A percentile compares a stretch with the other conserved stretches of the same genome.
Conservation (phyloP, 768 basidiomycete species). For the Cyathus striatus region DNA sequence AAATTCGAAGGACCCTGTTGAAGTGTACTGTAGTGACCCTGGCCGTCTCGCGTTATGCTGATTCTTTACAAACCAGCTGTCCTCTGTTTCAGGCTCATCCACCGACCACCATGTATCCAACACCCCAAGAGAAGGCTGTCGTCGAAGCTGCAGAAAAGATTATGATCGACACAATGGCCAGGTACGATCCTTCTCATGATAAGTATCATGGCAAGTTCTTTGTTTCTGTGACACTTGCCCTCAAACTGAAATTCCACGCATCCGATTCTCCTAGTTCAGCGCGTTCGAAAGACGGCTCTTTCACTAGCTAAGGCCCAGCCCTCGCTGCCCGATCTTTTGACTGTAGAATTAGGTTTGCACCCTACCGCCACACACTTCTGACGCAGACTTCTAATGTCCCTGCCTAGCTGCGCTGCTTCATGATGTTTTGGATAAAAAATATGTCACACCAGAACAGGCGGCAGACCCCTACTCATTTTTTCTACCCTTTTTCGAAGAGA, state of each 20-base stretch:
- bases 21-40: no score
- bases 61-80: no score
- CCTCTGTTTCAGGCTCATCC: conserved; percentile 4
- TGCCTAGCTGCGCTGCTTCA: conserved; percentile 77
- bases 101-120: conserved; percentile 43
- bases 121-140: conserved; percentile 40
- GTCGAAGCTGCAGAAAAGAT: conserved; percentile 59
- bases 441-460: conserved; percentile 52
- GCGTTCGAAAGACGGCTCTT: conserved; percentile 77
- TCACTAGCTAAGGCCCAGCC: conserved; percentile 50
- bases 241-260: no score
- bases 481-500: conserved; percentile 54
- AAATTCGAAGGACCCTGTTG: no score
- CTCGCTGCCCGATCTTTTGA: conserved; percentile 59
- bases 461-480: conserved; percentile 64
- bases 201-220: conserved; percentile 60
- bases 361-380: conserved; percentile 5
- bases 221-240: no score
- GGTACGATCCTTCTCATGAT: conserved; percentile 81
- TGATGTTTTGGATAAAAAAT: conserved; percentile 85
- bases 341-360: conserved; percentile 62
- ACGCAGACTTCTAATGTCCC: not conserved
- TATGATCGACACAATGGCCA: conserved; percentile 69
- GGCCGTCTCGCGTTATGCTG: no score
- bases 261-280: conserved; percentile 49